Percentiles rank a stretch among this genome's conserved stretches.
phyloP scores from a whole-genome alignment of 2,329 filamentous ascomycete genomes.

The Ilyonectria sp. region DNA sequence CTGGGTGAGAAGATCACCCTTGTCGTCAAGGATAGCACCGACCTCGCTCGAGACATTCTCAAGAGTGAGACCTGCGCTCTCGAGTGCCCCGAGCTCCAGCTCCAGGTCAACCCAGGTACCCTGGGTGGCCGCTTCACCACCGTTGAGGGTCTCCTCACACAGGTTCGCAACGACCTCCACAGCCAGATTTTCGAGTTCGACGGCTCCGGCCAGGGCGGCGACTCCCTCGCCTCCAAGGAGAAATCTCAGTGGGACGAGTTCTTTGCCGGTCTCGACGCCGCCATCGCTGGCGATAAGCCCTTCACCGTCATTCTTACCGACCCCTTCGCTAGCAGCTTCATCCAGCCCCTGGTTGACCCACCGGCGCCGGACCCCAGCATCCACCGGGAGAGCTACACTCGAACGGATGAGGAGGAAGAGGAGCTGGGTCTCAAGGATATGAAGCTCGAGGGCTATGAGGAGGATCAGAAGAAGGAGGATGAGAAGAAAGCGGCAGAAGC shows the following conservation, averaged over 20 bases:
- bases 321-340: constrained; percentile 92
- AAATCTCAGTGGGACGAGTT: constrained; percentile 85
- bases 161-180: constrained; percentile 91
- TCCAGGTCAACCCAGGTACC: constrained; percentile 92
- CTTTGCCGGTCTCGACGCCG: constrained; percentile 82
- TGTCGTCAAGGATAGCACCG: constrained; percentile 76
- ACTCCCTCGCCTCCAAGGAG: constrained; percentile 79
- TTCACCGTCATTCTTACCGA: constrained; percentile 91
- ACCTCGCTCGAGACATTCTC: constrained; percentile 92
- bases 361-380: constrained; percentile 82
- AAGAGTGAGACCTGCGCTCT: constrained; percentile 95
- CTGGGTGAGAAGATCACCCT: constrained; percentile 89
- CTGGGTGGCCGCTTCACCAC: constrained; percentile 97
- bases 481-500: constrained; percentile 34
- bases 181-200: constrained; percentile 89
- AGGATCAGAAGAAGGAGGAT: constrained; percentile 54
- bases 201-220: constrained; percentile 73
- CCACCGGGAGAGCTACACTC: constrained; percentile 83
- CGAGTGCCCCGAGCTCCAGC: constrained; percentile 87
- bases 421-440: constrained; percentile 93
- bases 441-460: constrained; percentile 88
- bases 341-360: constrained; percentile 89
- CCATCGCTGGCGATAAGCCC: constrained; percentile 83
- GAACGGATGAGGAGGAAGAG: constrained; percentile 94
- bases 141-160: constrained; percentile 91